phyloP scores from a whole-genome alignment of 306 rosid genomes.

The Begonia peltatifolia region DNA sequence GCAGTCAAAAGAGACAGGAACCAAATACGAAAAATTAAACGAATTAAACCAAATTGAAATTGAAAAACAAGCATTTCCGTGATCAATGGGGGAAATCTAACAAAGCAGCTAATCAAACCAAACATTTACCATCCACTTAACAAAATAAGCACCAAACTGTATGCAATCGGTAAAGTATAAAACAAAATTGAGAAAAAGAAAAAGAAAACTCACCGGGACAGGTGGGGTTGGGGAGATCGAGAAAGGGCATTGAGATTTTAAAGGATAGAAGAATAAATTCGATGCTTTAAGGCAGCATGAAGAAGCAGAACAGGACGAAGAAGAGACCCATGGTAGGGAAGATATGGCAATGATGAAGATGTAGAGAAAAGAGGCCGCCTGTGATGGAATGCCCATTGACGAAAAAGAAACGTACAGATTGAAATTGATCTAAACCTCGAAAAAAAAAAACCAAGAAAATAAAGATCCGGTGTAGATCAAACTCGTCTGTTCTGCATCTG shows the following conservation, averaged over 20 bases:
- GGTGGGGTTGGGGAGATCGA: slow-evolving; percentile 32
- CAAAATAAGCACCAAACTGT: neutral
- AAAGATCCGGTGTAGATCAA: neutral
- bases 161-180: neutral
- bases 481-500: no score
- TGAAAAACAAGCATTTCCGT: no score
- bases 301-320: slow-evolving; percentile 15
- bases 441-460: slow-evolving; percentile 26
- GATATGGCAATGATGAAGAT: slow-evolving; percentile 17
- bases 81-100: no score
- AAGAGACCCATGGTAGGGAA: slow-evolving; percentile 17
- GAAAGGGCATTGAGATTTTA: slow-evolving; percentile 59
- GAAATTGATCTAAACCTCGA: slow-evolving; percentile 2
- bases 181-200: slow-evolving; percentile 2
- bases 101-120: neutral
- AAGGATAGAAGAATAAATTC: slow-evolving; percentile 20
- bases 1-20: neutral
- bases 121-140: neutral
- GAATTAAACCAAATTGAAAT: no score
- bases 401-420: slow-evolving; percentile 13
- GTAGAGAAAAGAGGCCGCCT: slow-evolving; percentile 25
- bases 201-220: slow-evolving; percentile 29
- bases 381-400: slow-evolving; percentile 13
- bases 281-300: slow-evolving; percentile 19
- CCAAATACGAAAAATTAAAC: neutral